A percentile compares a stretch with the other conserved stretches of the same genome.
phyloP scores from a whole-genome alignment of 1,139 yeast species.

The Lodderomyces beijingensis region DNA sequence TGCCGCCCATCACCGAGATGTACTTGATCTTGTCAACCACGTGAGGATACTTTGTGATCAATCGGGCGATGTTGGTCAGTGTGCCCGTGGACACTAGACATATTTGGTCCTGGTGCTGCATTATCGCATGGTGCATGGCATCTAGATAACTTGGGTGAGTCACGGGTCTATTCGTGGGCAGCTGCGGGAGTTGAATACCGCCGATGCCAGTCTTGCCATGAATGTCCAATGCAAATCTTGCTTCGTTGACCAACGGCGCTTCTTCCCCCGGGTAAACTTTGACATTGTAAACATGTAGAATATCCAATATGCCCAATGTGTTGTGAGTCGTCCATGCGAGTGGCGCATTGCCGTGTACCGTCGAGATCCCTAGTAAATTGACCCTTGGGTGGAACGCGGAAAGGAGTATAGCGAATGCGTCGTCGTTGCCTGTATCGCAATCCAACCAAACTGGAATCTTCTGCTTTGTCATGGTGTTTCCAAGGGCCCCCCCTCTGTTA shows the following conservation, averaged over 20 bases:
- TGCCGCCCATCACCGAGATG: conserved; percentile 77
- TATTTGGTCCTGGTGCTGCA: conserved; percentile 38
- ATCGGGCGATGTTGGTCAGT: conserved; percentile 59
- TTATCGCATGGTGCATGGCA: conserved; percentile 53
- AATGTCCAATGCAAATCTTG: conserved; percentile 55
- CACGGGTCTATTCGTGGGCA: conserved; percentile 28
- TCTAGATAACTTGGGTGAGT: conserved; percentile 37
- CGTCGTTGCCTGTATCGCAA: conserved; percentile 93
- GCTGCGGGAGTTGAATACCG: conserved; percentile 59
- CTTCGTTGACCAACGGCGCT: conserved; percentile 49
- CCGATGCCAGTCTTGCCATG: conserved; percentile 78
- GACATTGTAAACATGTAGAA: conserved; percentile 36
- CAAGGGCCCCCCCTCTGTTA: neutral
- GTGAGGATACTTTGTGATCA: conserved; percentile 52
- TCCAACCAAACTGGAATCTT: conserved; percentile 76
- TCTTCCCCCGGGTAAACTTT: conserved; percentile 67
- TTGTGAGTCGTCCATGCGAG: conserved; percentile 65
- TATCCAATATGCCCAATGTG: conserved; percentile 63
- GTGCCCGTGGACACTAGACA: conserved; percentile 70
- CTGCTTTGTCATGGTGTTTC: conserved; percentile 8
- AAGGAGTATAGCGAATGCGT: conserved; percentile 69
- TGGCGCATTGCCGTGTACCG: conserved; percentile 80
- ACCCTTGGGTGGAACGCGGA: conserved; percentile 58
- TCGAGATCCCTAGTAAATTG: conserved; percentile 67
- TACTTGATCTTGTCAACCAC: conserved; percentile 41